These are phyloP conservation scores for Neoarthrinium moseri DNA, from an alignment of 2,329 filamentous ascomycete species.

Conservation along the genomic window DNA sequence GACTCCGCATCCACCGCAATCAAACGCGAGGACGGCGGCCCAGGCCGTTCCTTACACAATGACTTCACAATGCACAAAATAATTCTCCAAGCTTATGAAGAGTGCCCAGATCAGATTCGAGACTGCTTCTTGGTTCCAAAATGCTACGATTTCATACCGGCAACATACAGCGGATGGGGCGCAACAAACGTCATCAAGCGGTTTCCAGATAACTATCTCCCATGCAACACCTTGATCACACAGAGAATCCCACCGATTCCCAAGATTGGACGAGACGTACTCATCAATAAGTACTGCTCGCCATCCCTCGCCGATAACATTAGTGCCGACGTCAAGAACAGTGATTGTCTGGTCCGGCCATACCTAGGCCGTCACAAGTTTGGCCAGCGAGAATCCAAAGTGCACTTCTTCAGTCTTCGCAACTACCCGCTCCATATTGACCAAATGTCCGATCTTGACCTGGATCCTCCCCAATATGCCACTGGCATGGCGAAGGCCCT, in stretches of 20 bases:
- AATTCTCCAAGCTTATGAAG: neutral
- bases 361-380: conserved; percentile 42
- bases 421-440: conserved; percentile 50
- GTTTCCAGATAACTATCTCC: conserved; percentile 16
- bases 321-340: conserved; percentile 27
- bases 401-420: conserved; percentile 36
- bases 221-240: conserved; percentile 26
- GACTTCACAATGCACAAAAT: neutral
- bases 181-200: neutral
- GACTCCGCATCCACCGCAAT: neutral
- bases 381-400: neutral
- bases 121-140: neutral
- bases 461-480: conserved; percentile 36
- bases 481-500: conserved; percentile 46
- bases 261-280: conserved; percentile 9
- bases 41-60: neutral
- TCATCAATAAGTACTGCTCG: conserved; percentile 18
- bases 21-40: neutral
- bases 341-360: conserved; percentile 47
- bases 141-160: neutral
- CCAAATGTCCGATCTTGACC: conserved; percentile 42
- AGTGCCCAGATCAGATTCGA: neutral
- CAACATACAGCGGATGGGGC: neutral
- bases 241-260: conserved; percentile 26
- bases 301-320: neutral